Conservation (phyloP, 495 filamentous ascomycete genomes). For the Neurospora tetrasperma region DNA sequence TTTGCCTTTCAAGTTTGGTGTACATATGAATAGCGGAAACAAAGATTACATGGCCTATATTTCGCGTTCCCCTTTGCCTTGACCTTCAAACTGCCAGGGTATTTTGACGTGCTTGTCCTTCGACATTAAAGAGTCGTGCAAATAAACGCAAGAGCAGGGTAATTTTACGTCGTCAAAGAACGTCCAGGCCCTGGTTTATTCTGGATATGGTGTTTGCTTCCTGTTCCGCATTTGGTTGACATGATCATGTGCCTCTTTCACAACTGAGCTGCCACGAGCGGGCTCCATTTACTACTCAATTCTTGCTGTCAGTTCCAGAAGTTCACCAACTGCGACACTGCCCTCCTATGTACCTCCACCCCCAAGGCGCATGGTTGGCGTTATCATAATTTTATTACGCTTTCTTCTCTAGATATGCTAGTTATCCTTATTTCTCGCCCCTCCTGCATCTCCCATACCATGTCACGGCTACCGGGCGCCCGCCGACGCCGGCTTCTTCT, state of each 20-base stretch:
- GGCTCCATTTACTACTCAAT: no score
- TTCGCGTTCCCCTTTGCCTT: not conserved
- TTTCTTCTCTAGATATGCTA: not conserved
- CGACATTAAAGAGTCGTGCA: not conserved
- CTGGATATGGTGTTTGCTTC: not conserved
- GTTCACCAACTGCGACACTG: no score
- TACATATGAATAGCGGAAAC: not conserved
- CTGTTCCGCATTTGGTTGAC: not conserved
- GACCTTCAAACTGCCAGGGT: not conserved
- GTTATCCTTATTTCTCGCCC: not conserved
- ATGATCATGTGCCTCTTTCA: no score
- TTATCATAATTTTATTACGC: not conserved
- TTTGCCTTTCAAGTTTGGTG: not conserved
- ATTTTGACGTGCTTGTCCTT: not conserved
- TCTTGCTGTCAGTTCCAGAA: no score
- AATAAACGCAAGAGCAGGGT: not conserved
- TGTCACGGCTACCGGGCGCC: not conserved
- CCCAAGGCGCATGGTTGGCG: not conserved
- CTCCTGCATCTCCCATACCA: conserved; percentile 5
- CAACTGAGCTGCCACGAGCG: no score
- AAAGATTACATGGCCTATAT: not conserved
- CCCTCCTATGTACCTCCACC: no score
- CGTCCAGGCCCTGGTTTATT: not conserved
- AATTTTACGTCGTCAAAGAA: not conserved
- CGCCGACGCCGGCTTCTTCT: conserved; percentile 25